These are phyloP conservation scores for Pseudocercospora pini-densiflorae DNA, from an alignment of 2,329 filamentous ascomycete species.

Conservation along the genomic window DNA sequence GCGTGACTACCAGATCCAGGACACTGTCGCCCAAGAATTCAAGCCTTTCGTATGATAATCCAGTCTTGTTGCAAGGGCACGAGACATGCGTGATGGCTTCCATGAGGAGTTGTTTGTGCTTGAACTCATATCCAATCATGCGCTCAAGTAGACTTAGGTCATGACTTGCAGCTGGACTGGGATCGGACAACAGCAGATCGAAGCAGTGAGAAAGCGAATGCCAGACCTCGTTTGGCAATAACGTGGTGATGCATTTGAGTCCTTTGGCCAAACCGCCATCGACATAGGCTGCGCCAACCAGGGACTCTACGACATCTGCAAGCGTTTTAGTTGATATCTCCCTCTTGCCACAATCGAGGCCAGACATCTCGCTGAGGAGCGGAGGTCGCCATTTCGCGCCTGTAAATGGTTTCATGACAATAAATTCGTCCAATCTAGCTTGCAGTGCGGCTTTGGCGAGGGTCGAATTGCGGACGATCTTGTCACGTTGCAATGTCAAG, in stretches of 20 bases:
- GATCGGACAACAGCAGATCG: conserved; percentile 17
- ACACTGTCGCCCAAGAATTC: conserved; percentile 89
- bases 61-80: conserved; percentile 39
- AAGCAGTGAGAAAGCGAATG: conserved; percentile 17
- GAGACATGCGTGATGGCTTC: conserved; percentile 79
- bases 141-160: conserved; percentile 60
- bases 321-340: conserved; percentile 75
- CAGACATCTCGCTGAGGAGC: conserved; percentile 56
- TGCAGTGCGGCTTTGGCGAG: conserved; percentile 68
- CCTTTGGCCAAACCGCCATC: conserved; percentile 70
- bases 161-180: conserved; percentile 56
- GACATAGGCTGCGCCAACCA: conserved; percentile 76
- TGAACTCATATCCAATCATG: conserved; percentile 74
- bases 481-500: conserved; percentile 70
- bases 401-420: conserved; percentile 70
- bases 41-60: conserved; percentile 71
- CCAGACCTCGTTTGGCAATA: conserved; percentile 61
- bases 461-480: conserved; percentile 72
- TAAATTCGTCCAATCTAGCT: conserved; percentile 71
- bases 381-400: conserved; percentile 73
- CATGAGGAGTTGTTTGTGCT: conserved; percentile 67
- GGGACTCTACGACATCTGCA: conserved; percentile 84
- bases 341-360: conserved; percentile 36
- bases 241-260: conserved; percentile 65
- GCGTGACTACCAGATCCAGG: conserved; percentile 76